These are phyloP conservation scores for Leccinum uliginosum DNA, from an alignment of 768 basidiomycete species.

Conservation along the genomic window DNA sequence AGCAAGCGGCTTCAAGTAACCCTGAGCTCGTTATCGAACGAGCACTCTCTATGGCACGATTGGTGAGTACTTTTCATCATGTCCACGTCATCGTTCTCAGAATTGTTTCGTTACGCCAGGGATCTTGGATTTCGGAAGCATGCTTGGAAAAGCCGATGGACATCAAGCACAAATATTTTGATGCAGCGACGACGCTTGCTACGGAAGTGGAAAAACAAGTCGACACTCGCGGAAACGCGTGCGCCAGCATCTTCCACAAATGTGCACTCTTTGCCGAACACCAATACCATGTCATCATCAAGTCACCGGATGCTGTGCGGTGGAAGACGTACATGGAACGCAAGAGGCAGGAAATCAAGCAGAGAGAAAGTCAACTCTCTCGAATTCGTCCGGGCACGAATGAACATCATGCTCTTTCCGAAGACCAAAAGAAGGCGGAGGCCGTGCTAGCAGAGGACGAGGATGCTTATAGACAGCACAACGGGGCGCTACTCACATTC, in stretches of 20 bases:
- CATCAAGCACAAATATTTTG: conserved; percentile 69
- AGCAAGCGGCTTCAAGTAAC: conserved; percentile 4
- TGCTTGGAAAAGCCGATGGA: conserved; percentile 73
- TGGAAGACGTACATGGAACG: conserved; percentile 70
- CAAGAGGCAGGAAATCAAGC: conserved; percentile 65
- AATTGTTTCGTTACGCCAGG: conserved; percentile 42
- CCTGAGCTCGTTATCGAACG: conserved; percentile 23
- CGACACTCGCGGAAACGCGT: conserved; percentile 23
- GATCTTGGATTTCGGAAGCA: conserved; percentile 87
- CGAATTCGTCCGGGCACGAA: conserved; percentile 17
- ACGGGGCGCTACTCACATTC: conserved; percentile 50
- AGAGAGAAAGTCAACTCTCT: conserved; percentile 37
- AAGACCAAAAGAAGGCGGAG: conserved; percentile 41
- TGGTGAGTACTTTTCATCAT: conserved; percentile 44
- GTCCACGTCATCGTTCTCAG: background rate
- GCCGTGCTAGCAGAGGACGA: conserved; percentile 53
- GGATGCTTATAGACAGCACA: conserved; percentile 37
- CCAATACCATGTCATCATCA: conserved; percentile 70
- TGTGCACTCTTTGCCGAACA: conserved; percentile 88
- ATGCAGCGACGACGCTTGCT: conserved; percentile 46
- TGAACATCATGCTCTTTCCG: conserved; percentile 29
- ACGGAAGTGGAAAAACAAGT: conserved; percentile 19
- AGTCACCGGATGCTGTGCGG: conserved; percentile 66
- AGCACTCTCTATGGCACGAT: conserved; percentile 52
- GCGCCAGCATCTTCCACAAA: conserved; percentile 65